These are phyloP conservation scores for Tanacetum coccineum DNA, from an alignment of 129 eudicot species.

Conservation along the genomic window DNA sequence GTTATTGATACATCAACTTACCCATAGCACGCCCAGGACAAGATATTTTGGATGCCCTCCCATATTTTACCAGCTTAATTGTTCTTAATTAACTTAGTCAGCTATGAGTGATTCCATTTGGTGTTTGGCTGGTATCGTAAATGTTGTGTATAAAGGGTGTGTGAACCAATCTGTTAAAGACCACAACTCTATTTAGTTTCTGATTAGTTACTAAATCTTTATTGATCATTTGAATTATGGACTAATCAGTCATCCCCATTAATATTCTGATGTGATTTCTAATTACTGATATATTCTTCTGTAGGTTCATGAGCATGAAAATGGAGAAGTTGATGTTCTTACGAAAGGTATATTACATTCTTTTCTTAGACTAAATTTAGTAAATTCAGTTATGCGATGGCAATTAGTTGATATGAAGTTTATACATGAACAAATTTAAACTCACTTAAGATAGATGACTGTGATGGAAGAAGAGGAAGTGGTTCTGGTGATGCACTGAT, in stretches of 20 bases:
- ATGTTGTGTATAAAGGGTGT: neutral
- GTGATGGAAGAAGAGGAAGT: neutral
- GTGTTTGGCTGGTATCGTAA: neutral
- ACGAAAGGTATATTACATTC: too few relatives aligned
- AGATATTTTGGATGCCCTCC: neutral
- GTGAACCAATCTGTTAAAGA: constrained; percentile 1
- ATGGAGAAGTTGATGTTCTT: too few relatives aligned
- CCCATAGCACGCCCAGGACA: neutral
- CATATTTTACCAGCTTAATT: neutral
- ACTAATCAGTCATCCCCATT: too few relatives aligned
- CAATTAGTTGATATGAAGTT: too few relatives aligned
- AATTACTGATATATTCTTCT: too few relatives aligned
- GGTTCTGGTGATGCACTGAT: neutral
- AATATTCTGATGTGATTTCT: too few relatives aligned
- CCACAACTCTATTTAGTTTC: neutral
- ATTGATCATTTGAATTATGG: too few relatives aligned
- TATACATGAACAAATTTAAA: neutral
- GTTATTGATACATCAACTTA: neutral
- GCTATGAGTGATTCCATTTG: constrained; percentile 9
- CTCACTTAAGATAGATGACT: neutral
- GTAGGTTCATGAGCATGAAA: too few relatives aligned
- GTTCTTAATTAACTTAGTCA: constrained; percentile 3
- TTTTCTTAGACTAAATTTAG: too few relatives aligned
- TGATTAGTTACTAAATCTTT: too few relatives aligned
- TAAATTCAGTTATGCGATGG: too few relatives aligned